Evolutionary conservation across 1,284 basidiomycete genomes (phyloP).

Genomic region (Puccinia hordei): DNA sequence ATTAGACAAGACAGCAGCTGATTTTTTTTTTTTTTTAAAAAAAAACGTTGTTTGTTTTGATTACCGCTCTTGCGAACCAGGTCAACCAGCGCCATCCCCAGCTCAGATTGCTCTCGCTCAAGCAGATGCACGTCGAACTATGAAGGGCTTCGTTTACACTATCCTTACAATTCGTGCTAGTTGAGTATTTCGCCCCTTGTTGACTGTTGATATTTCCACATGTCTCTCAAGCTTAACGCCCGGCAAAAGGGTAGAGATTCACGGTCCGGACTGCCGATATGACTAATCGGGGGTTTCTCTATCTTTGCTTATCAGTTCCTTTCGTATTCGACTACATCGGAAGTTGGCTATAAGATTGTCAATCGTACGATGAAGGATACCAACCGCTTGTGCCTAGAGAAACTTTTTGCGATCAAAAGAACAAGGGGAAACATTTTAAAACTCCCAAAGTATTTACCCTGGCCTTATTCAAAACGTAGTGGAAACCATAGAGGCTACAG

Average conservation of each 20-base stretch:
- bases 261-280: neutral
- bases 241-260: neutral
- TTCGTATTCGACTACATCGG: conserved; percentile 25
- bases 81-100: conserved; percentile 37
- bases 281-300: neutral
- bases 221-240: neutral
- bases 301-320: neutral
- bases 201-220: neutral
- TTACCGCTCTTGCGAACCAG: neutral
- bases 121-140: conserved; percentile 42
- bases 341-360: conserved; percentile 24
- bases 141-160: conserved; percentile 45
- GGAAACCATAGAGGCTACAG: too few relatives aligned
- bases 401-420: neutral
- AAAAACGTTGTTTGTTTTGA: too few relatives aligned
- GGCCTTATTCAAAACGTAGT: too few relatives aligned
- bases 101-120: conserved; percentile 44
- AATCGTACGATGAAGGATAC: neutral
- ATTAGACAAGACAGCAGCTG: too few relatives aligned
- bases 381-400: neutral
- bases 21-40: too few relatives aligned
- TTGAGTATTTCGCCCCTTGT: conserved; percentile 11
- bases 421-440: neutral
- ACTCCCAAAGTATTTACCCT: neutral
- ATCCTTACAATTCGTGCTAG: conserved; percentile 44